Percentiles rank a stretch among this genome's conserved stretches.
Evolutionary conservation across 2,329 filamentous ascomycete species (phyloP).

Genomic region (Lasiodiplodia sp.): DNA sequence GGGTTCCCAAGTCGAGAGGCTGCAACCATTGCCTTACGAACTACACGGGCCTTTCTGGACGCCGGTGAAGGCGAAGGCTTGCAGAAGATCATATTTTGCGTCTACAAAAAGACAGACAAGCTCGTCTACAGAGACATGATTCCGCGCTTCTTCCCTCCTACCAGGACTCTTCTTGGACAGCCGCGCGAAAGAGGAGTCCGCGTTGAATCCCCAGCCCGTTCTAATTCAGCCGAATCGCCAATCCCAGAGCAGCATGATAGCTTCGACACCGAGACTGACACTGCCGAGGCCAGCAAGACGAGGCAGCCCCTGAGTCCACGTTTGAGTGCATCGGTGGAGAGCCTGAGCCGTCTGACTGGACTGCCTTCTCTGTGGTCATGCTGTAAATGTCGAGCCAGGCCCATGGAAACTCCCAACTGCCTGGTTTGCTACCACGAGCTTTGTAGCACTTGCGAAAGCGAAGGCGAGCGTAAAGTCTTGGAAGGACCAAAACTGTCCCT

Average conservation of each 20-base stretch:
- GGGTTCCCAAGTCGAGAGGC: slow-evolving; percentile 43
- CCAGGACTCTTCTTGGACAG: background rate
- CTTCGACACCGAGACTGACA: background rate
- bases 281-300: background rate
- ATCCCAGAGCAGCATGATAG: background rate
- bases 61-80: slow-evolving; percentile 35
- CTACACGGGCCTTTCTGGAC: slow-evolving; percentile 44
- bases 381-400: slow-evolving; percentile 27
- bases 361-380: slow-evolving; percentile 10
- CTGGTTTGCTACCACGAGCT: slow-evolving; percentile 25
- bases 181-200: background rate
- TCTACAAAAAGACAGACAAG: slow-evolving; percentile 39
- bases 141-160: slow-evolving; percentile 27
- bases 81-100: slow-evolving; percentile 43
- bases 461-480: background rate
- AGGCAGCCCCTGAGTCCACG: background rate
- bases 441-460: slow-evolving; percentile 13
- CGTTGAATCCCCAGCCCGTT: background rate
- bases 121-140: slow-evolving; percentile 42
- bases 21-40: slow-evolving; percentile 43
- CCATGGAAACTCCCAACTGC: slow-evolving; percentile 21
- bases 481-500: slow-evolving; percentile 2
- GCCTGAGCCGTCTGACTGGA: slow-evolving; percentile 1
- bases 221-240: background rate
- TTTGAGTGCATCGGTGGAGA: slow-evolving; percentile 1